These are phyloP conservation scores for Zygosaccharomyces pseudobailii DNA, from an alignment of 1,139 yeast species.

Conservation along the genomic window DNA sequence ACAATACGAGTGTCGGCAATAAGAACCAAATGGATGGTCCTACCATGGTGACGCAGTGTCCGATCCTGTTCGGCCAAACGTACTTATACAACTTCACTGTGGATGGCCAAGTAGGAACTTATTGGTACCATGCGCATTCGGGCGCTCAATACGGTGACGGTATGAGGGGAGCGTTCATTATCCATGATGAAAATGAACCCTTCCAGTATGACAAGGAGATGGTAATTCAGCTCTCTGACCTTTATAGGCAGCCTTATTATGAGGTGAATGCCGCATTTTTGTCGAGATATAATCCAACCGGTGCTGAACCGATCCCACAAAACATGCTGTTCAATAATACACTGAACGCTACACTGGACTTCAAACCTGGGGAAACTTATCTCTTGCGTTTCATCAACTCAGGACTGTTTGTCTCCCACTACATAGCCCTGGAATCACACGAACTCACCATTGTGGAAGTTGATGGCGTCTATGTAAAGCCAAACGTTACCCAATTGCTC, in stretches of 20 bases:
- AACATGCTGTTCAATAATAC: constrained; percentile 62
- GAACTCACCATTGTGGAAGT: constrained; percentile 63
- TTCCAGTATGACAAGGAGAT: constrained; percentile 62
- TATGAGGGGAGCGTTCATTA: constrained; percentile 62
- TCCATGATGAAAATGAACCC: constrained; percentile 52
- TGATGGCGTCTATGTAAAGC: constrained; percentile 65
- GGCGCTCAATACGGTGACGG: constrained; percentile 78
- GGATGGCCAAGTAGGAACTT: constrained; percentile 63
- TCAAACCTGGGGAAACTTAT: constrained; percentile 59
- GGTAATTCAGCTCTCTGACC: constrained; percentile 52
- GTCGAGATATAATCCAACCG: constrained; percentile 68
- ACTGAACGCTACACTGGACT: constrained; percentile 51
- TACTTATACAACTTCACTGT: constrained; percentile 61
- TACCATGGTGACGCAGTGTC: constrained; percentile 72
- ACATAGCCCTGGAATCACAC: constrained; percentile 63
- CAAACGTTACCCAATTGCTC: constrained; percentile 50
- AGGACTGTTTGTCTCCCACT: constrained; percentile 72
- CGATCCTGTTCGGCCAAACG: constrained; percentile 62
- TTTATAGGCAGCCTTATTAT: constrained; percentile 53
- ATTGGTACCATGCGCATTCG: constrained; percentile 82
- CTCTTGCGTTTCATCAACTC: constrained; percentile 57
- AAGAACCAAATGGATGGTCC: constrained; percentile 72
- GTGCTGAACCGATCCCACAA: constrained; percentile 77
- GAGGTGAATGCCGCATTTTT: constrained; percentile 46
- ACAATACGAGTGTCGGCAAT: constrained; percentile 41